Evolutionary conservation across 2,329 filamentous ascomycete genomes (phyloP), one percentile per base, ranked within the genome.

Genomic region (Diaporthe sp.): DNA sequence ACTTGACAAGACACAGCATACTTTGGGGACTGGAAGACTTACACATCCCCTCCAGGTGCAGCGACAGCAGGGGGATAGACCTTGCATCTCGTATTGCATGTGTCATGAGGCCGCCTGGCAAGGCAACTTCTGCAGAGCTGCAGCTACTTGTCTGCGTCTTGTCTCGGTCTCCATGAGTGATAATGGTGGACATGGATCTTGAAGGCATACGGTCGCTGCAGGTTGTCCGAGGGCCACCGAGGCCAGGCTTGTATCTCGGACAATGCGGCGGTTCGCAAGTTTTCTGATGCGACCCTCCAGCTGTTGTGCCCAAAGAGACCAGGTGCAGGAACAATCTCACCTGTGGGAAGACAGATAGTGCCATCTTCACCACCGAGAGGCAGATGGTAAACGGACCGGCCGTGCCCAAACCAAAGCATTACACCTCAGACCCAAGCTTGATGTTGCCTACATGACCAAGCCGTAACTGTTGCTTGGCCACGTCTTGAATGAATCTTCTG

Each of bases 261-360:
- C 47, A 35, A 45, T 66, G 71, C 71, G 28, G 28, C 33, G 40
- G 57, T 33, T 54, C 57, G 67, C 67, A 58, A 66, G 47, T 61
- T 38, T 58, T 13, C 25, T 60, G 55, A 67, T 75, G 54, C 52
- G 30, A 71, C 71, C 25, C 22, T 38, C 70, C 58, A 57, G 57
- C 40, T 55, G 57, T 28, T 50, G 61, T 42, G 72, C 66, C 66
- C 50, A 54, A 60, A 54, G 7, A 42, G 58, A 57, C 55, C 33
- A 50, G 74, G 58, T 64, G 71, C 74, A 75, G 71, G 66, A 75
- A 58, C 52, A 47, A 42, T 54, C 38, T 57, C 50, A 57, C n/a
- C 28, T 54, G 52, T 70, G 42, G 50, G 22, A 54, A 40, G 50
- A 40, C 52, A 47, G 50, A 38, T 71, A 45, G 42, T 33, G 50